Base-by-base conservation (phyloP, 345 rosid genomes). In the Bretschneidera sinensis region DNA sequence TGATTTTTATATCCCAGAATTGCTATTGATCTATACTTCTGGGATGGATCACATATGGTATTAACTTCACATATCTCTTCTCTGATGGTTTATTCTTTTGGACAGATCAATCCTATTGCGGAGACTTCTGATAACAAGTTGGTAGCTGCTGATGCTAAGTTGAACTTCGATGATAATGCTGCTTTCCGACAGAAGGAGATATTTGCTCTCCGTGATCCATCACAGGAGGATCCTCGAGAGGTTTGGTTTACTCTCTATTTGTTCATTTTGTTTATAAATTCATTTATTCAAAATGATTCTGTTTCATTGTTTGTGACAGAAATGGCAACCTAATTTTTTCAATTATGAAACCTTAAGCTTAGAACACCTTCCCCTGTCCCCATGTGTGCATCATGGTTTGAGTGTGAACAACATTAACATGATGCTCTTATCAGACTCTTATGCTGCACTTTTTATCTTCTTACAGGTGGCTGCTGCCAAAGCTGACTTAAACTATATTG, bases 81-180 rank as follows among this genome's bases (percentile, higher is more conserved):
- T 39, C 57, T 62, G 16, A 21, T 17, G 21, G 52, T 43, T 48
- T 9, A 21, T 45, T 52, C 39, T 48, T 23, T 59, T 68, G 60
- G 55, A 47, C 82, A 95, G 99, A 88, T 95, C 73, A 95, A 95
- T 82, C 99, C 99, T 50, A 82, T 95, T 19, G 97, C 95, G 0
- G 99, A 95, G 84, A 91, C 96, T 65, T 71, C 99, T 64, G 82
- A 76, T 53, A 88, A 81, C 25, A 80, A 79, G 62, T 70, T 95
- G 81, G 96, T 95, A 59, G 99, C 99, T 71, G 99, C 99, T 67
- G 99, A 95, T 88, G 99, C 99, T 57, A 95, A 95, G 69, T 71
- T 95, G 83, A 95, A 95, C 76, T 91, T 95, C 57, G 99, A 95
- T 76, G 99, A 95, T 65, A 95, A 95, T 81, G 99, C 99, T 64